phyloP scores from a whole-genome alignment of 305 asterid genomes.

The Coffea humblotiana region DNA sequence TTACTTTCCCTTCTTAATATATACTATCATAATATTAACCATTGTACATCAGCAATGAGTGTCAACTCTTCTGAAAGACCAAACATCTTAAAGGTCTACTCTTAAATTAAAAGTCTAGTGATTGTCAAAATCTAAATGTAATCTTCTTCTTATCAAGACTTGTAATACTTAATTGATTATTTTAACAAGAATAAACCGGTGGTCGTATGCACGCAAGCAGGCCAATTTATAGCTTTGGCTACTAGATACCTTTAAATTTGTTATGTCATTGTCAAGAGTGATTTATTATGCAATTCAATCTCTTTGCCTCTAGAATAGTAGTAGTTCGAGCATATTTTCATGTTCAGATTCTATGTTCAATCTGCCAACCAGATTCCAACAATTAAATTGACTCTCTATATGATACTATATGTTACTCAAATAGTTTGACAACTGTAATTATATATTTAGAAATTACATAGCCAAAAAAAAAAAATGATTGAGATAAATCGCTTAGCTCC shows the following conservation, averaged over 20 bases:
- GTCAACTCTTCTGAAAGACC: neutral
- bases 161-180: neutral
- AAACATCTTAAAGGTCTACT: neutral
- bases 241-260: neutral
- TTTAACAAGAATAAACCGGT: neutral
- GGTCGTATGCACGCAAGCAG: constrained; percentile 6
- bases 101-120: neutral
- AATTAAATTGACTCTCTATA: neutral
- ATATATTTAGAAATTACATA: neutral
- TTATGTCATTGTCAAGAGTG: neutral
- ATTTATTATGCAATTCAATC: neutral
- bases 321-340: neutral
- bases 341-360: neutral
- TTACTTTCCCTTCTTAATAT: neutral
- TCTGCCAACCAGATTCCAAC: constrained; percentile 8
- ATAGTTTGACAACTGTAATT: neutral
- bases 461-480: neutral
- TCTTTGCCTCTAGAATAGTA: neutral
- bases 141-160: neutral
- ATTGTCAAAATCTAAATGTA: neutral
- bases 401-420: neutral
- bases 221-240: constrained; percentile 7
- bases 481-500: neutral
- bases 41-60: neutral
- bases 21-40: neutral